Evolutionary conservation across 176 grass and related monocot species (phyloP).

Genomic region (Musa beccarii): DNA sequence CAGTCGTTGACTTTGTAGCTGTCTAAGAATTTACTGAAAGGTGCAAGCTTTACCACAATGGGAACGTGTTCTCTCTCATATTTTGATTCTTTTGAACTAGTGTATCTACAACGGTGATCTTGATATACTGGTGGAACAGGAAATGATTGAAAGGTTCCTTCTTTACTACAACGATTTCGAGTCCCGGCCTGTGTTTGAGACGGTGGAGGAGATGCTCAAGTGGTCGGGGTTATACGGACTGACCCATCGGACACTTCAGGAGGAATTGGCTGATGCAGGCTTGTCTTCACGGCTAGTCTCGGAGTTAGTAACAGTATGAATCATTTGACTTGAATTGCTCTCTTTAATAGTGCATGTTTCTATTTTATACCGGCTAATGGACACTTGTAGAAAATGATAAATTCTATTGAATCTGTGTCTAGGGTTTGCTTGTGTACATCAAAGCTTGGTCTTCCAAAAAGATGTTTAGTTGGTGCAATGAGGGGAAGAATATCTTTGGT

Average conservation of each 20-base stretch:
- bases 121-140: constrained; percentile 29
- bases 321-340: neutral
- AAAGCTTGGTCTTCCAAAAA: neutral
- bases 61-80: neutral
- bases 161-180: constrained; percentile 58
- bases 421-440: neutral
- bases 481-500: neutral
- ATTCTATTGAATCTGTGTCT: neutral
- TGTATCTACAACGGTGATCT: neutral
- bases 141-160: constrained; percentile 57
- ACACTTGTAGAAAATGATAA: neutral
- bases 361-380: neutral
- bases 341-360: neutral
- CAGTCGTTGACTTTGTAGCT: neutral
- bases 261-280: constrained; percentile 48
- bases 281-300: constrained; percentile 52
- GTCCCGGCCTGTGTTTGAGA: constrained; percentile 56
- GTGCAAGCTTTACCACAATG: neutral
- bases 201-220: constrained; percentile 86
- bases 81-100: neutral
- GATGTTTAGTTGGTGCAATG: neutral
- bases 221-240: constrained; percentile 60
- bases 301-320: constrained; percentile 64
- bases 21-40: neutral
- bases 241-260: constrained; percentile 60